Conservation (phyloP, 257 asterid genomes). For the Solanum infundibuliforme region DNA sequence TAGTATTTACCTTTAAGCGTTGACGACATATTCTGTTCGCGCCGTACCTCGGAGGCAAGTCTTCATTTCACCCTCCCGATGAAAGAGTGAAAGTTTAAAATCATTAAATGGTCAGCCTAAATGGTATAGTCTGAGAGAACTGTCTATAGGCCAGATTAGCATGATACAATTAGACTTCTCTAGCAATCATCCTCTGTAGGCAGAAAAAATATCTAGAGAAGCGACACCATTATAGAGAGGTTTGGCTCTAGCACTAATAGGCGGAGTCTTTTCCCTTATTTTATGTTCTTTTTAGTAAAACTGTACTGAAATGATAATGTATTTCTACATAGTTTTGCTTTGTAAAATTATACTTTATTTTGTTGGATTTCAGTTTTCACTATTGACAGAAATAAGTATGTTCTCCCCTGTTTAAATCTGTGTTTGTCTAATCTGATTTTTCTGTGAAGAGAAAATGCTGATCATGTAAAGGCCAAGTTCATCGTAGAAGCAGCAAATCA, state of each 20-base stretch:
- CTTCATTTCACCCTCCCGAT: neutral
- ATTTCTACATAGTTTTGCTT: neutral
- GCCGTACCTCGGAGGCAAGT: neutral
- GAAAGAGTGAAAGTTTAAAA: neutral
- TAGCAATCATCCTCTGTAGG: neutral
- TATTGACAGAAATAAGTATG: neutral
- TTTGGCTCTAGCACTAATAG: neutral
- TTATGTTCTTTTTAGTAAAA: neutral
- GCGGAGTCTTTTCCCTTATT: neutral
- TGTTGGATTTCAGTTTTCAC: neutral
- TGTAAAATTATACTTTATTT: neutral
- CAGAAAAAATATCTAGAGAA: neutral
- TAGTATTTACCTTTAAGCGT: neutral
- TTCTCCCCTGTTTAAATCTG: neutral
- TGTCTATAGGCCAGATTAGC: neutral
- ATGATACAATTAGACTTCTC: neutral
- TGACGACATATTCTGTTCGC: neutral
- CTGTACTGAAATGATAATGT: neutral
- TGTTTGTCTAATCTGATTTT: neutral
- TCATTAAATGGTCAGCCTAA: neutral
- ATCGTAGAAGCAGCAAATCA: constrained; percentile 90
- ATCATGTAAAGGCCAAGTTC: constrained; percentile 58
- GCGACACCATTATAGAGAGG: neutral
- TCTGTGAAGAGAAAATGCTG: constrained; percentile 63
- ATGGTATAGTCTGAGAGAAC: neutral